Conservation (phyloP, 1,139 yeast species). For the Yamadazyma friedrichii region DNA sequence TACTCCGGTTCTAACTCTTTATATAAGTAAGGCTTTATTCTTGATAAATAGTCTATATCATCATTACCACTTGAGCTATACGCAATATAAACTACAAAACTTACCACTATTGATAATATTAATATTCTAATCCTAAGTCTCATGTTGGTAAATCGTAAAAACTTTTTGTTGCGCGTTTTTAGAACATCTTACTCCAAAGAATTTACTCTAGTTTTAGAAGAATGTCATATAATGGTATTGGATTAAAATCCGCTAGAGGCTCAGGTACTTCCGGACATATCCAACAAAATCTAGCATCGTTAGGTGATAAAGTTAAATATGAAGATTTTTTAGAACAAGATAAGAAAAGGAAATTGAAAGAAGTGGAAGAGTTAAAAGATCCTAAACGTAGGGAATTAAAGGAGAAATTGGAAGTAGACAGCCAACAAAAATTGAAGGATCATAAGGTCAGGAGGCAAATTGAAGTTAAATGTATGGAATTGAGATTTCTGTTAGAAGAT, state of each 20-base stretch:
- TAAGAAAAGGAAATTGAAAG: conserved; percentile 21
- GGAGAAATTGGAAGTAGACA: conserved; percentile 16
- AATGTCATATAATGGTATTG: conserved; percentile 37
- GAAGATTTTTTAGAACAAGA: conserved; percentile 11
- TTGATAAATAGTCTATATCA: conserved; percentile 8
- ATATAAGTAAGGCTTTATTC: conserved; percentile 9
- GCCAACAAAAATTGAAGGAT: conserved; percentile 30
- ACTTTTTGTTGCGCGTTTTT: no score
- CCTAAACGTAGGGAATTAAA: conserved; percentile 13
- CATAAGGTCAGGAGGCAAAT: conserved; percentile 51
- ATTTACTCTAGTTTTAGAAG: no score
- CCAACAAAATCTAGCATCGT: conserved; percentile 46
- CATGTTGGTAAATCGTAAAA: conserved; percentile 2
- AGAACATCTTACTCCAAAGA: not conserved
- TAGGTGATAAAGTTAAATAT: conserved; percentile 12
- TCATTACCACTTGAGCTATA: conserved; percentile 5
- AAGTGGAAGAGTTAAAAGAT: conserved; percentile 18
- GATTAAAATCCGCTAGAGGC: conserved; percentile 52
- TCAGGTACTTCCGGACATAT: conserved; percentile 73
- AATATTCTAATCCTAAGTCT: conserved; percentile 9
- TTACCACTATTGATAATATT: conserved; percentile 2
- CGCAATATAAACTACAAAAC: conserved; percentile 2
- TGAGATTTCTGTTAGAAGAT: conserved; percentile 57
- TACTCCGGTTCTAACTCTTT: conserved; percentile 7
- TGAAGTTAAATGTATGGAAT: conserved; percentile 55